These are phyloP conservation scores for Trebouxia gelatinosa DNA, from an alignment of 163 green algal species.

Conservation along the genomic window DNA sequence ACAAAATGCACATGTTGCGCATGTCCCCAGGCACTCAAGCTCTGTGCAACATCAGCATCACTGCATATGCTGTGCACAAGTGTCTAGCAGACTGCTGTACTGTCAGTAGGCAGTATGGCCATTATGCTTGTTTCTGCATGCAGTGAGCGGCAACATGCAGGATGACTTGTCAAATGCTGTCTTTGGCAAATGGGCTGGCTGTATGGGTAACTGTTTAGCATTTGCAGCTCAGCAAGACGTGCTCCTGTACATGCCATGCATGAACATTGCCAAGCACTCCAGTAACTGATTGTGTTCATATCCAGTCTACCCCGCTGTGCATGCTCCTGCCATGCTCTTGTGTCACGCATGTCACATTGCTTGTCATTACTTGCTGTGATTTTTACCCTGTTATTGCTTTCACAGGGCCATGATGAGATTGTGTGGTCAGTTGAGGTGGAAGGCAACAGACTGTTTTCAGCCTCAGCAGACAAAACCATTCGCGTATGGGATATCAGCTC, in stretches of 20 bases:
- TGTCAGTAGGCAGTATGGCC: too few relatives aligned
- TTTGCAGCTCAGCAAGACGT: neutral
- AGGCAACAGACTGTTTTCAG: constrained; percentile 77
- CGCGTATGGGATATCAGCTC: constrained; percentile 89
- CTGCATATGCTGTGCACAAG: too few relatives aligned
- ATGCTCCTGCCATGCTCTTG: neutral
- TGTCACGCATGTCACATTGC: neutral
- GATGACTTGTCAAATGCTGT: too few relatives aligned
- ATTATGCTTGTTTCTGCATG: too few relatives aligned
- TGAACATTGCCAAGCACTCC: neutral
- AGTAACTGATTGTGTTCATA: neutral
- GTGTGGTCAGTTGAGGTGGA: constrained; percentile 90
- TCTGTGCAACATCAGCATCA: neutral
- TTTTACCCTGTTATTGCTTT: neutral
- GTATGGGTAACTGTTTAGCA: too few relatives aligned
- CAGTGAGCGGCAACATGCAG: neutral
- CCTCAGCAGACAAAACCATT: constrained; percentile 91
- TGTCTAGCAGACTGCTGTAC: too few relatives aligned
- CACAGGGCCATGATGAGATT: constrained; percentile 91
- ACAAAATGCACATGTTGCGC: neutral
- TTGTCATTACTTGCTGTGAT: neutral
- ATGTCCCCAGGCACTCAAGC: neutral
- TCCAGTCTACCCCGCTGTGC: neutral
- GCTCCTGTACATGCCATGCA: neutral
- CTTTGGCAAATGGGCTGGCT: too few relatives aligned